Evolutionary conservation across 306 rosid genomes (phyloP), one percentile per base, ranked within the genome.

Genomic region (Vicia faba): DNA sequence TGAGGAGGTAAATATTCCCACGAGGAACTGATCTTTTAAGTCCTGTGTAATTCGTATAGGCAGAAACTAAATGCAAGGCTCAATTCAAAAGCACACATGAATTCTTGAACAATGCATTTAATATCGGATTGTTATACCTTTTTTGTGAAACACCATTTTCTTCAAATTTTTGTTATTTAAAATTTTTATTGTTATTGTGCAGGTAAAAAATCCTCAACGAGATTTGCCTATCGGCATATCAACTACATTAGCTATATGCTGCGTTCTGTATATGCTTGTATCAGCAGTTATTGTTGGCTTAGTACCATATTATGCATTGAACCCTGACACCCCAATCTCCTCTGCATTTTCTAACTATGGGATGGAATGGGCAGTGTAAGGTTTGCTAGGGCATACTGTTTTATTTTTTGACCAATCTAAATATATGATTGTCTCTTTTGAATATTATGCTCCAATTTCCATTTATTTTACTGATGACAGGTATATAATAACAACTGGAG

Each of bases 321-420:
- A 88, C 83, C 87, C 88, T 9, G 88, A 88, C 75, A 88, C 91
- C 26, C 95, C 95, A 50, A 81, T 88, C 70, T 83, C 91, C 65
- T 81, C 85, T 2, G 87, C 86, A 66, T 88, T 88, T 75, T 55
- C 86, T 23, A 77, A 55, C 77, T 77, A 83, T 73, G 88, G 91
- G 45, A 75, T 85, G 79, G 70, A 88, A 16, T 88, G 95, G 95
- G 88, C 95, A 77, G 91, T 79, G 95, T 85, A 85, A 88, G 91
- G 69, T 50, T 78, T 70, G 67, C 84, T 29, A 43, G 63, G 26
- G 64, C 67, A 38, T 61, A 3, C 16, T 54, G 25, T 64, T 70
- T 68, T 0, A 12, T 59, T 66, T 39, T 64, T 65, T 64, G 18
- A 28, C 63, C 65, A 25, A 28, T 72, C 65, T 10, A 48, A 61